A percentile compares a stretch with the other conserved stretches of the same genome.
phyloP scores from a whole-genome alignment of 2,329 filamentous ascomycete genomes.

The Intubia oerlemansii region DNA sequence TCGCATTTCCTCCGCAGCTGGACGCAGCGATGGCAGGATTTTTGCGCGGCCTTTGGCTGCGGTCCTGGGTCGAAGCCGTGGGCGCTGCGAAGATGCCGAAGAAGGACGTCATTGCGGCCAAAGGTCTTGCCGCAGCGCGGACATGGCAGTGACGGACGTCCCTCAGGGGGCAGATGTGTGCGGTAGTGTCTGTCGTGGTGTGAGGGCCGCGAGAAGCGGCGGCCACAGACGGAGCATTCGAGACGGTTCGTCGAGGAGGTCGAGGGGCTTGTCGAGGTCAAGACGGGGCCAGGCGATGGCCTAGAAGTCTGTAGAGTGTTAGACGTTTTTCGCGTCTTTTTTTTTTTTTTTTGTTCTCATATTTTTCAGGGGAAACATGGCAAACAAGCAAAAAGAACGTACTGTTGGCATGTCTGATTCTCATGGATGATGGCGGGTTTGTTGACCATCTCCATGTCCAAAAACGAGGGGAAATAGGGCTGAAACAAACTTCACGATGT shows the following conservation, averaged over 20 bases:
- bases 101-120: constrained; percentile 11
- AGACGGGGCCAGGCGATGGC: no score
- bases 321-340: no score
- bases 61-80: constrained; percentile 8
- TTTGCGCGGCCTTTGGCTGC: constrained; percentile 8
- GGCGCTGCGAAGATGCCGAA: constrained; percentile 11
- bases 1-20: constrained; percentile 11
- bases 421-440: no score
- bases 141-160: constrained; percentile 8
- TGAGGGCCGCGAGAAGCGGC: constrained; percentile 10
- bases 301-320: no score
- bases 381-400: no score
- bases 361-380: no score
- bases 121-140: constrained; percentile 9
- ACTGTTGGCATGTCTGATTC: no score
- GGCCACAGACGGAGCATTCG: constrained; percentile 9
- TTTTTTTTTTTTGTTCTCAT: no score
- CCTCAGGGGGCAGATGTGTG: constrained; percentile 10
- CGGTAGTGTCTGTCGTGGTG: constrained; percentile 12
- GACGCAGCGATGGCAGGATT: constrained; percentile 12
- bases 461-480: no score
- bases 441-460: no score
- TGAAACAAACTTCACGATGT: no score
- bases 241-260: neutral
- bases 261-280: no score